phyloP scores from a whole-genome alignment of 1,284 basidiomycete genomes.

The Trichosporon coremiiforme region DNA sequence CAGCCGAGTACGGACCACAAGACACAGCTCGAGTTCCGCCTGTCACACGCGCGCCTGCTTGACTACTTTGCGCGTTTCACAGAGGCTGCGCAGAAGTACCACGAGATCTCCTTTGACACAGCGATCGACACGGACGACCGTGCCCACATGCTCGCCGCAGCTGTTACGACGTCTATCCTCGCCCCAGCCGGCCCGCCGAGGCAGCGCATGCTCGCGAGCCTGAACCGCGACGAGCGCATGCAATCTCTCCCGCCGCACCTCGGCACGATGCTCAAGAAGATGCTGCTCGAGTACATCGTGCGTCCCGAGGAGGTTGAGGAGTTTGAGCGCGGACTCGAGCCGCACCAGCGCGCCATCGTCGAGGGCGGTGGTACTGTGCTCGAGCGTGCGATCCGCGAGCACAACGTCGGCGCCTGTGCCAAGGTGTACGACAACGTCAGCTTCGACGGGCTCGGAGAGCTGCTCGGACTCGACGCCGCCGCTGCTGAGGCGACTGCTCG shows the following conservation, averaged over 20 bases:
- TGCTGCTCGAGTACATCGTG: conserved; percentile 96
- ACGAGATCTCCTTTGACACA: conserved; percentile 84
- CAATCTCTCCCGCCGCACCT: conserved; percentile 58
- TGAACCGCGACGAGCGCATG: conserved; percentile 91
- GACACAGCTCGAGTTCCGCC: conserved; percentile 76
- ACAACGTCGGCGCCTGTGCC: conserved; percentile 92
- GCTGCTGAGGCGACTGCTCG: conserved; percentile 92
- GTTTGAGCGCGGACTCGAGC: conserved; percentile 82
- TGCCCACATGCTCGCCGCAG: conserved; percentile 80
- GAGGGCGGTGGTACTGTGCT: conserved; percentile 82
- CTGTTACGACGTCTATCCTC: conserved; percentile 96
- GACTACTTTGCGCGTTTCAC: conserved; percentile 89
- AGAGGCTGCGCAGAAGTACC: conserved; percentile 92
- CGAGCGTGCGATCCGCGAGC: conserved; percentile 96
- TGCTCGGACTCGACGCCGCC: conserved; percentile 79
- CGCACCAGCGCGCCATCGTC: conserved; percentile 90
- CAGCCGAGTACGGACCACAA: conserved; percentile 75
- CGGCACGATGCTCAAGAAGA: conserved; percentile 89
- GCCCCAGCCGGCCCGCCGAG: conserved; percentile 95
- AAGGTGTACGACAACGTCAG: conserved; percentile 93
- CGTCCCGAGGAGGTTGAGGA: conserved; percentile 82
- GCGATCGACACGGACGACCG: conserved; percentile 90
- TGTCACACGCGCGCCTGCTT: conserved; percentile 83
- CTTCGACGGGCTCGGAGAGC: conserved; percentile 78
- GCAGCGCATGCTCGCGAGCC: conserved; percentile 83